phyloP scores from a whole-genome alignment of 2,329 filamentous ascomycete species.

The Fusarium armeniacum region DNA sequence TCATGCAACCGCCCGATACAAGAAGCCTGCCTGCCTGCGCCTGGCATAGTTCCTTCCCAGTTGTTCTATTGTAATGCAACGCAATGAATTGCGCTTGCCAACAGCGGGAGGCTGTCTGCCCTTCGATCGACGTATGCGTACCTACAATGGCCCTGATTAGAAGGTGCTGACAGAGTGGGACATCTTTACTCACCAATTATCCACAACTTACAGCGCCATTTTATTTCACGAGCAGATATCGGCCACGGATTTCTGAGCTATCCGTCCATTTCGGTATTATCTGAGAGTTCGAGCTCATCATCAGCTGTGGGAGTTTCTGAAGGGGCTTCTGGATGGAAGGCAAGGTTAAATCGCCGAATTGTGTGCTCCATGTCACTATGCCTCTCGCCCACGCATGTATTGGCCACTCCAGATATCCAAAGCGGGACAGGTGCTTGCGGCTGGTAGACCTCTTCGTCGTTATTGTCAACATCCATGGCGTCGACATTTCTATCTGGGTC shows the following conservation, averaged over 20 bases:
- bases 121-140: conserved; percentile 14
- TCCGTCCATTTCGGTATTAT: conserved; percentile 11
- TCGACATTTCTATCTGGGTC: background rate
- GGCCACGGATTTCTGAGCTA: background rate
- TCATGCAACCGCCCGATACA: conserved; percentile 13
- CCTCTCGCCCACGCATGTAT: background rate
- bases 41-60: background rate
- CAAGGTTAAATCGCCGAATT: background rate
- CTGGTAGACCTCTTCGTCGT: background rate
- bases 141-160: background rate
- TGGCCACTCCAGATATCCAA: conserved; percentile 2
- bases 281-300: background rate
- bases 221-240: background rate
- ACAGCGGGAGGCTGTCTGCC: conserved; percentile 3
- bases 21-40: conserved; percentile 5
- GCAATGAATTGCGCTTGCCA: background rate
- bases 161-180: background rate
- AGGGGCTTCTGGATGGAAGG: background rate
- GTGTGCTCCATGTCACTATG: background rate
- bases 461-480: background rate
- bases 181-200: background rate
- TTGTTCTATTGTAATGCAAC: background rate
- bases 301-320: background rate
- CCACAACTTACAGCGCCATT: background rate
- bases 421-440: too few relatives aligned